Base-by-base conservation (phyloP, 208 protist species). In the Endotrypanum monterogeii region DNA sequence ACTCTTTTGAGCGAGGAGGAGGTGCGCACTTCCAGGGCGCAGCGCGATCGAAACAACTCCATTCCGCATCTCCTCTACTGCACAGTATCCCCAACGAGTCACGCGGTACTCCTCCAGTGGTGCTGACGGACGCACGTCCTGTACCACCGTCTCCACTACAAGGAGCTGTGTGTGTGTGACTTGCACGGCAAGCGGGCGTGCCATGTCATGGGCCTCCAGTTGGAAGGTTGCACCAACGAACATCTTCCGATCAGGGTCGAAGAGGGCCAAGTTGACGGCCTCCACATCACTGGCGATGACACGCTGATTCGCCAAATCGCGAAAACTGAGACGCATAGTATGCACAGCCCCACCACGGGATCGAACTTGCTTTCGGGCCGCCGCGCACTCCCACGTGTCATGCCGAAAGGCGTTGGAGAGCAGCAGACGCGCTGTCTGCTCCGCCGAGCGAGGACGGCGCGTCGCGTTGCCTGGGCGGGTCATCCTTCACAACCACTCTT, bases 341-440 rank as follows among this genome's bases (percentile, higher is more conserved):
- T 73, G 69, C 30, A 69, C 84, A 20, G 61, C 73, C 30, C 80
- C 83, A 8, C 84, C 84, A 16, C 78, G 73, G 1, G 74, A 86
- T 61, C 68, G 65, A 18, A 88, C 77, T 66, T 76, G 73, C 58
- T 82, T 78, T 8, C 68, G 69, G 4, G 89, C 85, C 28, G 84
- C 77, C 28, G 62, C 84, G 61, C 78, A 85, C 70, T 97, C 93
- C 85, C 85, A 95, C 28, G 93, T 95, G 72, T 97, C 93, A 74
- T 97, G 87, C 51, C 93, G 85, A 35, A 95, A 92, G 44, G 90
- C 93, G 71, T 86, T 94, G 37, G 90, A 94, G 16, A 97, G 83
- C 20, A 97, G 85, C 48, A 94, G 80, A 6, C 93, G 89, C 16
- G 90, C 89, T 32, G 85, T 91, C 74, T 97, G 90, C 84, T 95